Evolutionary conservation across 768 basidiomycete species (phyloP).

Genomic region (Naganishia vaughanmartiniae): DNA sequence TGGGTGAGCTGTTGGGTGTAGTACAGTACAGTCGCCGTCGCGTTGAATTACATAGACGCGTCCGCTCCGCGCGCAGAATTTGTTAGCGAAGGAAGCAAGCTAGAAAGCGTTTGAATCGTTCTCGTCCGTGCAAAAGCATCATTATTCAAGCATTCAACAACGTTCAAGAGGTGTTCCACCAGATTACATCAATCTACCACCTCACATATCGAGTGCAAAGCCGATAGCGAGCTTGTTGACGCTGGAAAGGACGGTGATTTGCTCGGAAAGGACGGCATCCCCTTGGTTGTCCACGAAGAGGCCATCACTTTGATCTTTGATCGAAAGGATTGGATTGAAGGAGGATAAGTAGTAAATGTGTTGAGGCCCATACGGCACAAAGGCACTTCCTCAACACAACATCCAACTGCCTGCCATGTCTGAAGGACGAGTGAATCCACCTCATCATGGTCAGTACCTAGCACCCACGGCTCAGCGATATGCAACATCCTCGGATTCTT

Average conservation of each 20-base stretch:
- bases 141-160: too few relatives aligned
- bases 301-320: conserved; percentile 7
- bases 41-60: too few relatives aligned
- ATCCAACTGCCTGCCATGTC: not conserved
- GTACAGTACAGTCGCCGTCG: too few relatives aligned
- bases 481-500: conserved; percentile 1
- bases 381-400: not conserved
- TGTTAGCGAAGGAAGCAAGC: too few relatives aligned
- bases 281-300: not conserved
- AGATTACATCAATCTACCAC: not conserved
- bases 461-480: conserved; percentile 9
- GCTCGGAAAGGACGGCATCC: conserved; percentile 1
- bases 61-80: too few relatives aligned
- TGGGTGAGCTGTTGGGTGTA: too few relatives aligned
- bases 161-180: too few relatives aligned
- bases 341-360: not conserved
- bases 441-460: conserved; percentile 9
- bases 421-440: not conserved
- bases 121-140: too few relatives aligned
- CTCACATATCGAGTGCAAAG: not conserved
- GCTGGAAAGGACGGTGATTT: not conserved
- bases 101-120: too few relatives aligned
- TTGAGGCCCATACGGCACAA: conserved; percentile 2
- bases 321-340: conserved; percentile 7
- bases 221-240: not conserved